Evolutionary conservation across 2,329 filamentous ascomycete genomes (phyloP), one percentile per base, ranked within the genome.

Genomic region (Ophiostoma novo-ulmi): DNA sequence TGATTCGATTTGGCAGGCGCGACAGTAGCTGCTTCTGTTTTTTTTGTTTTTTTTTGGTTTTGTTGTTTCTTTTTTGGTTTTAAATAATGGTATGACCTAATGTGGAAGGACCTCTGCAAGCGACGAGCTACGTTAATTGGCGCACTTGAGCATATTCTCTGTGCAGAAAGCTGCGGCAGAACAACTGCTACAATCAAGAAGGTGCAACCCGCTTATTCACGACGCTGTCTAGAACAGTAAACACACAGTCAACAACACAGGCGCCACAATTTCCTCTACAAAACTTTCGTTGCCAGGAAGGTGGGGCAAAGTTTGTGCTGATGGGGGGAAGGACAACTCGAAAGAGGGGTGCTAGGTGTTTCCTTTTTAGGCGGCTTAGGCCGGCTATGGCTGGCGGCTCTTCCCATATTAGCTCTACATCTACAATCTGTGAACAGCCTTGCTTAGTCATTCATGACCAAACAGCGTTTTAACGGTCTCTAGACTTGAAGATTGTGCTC

Each of bases 321-420:
- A 63, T 63, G 58, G 58, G 26, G 58, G 58, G 52, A 11, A 13
- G n/a, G 13, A 10, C 52, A 58, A 35, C 58, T 63, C 26, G 58
- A 63, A 65, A 41, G 63, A 65, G 65, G 65, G 65, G 65, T 67
- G 65, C 65, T 67, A 14, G 1, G 35, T 74, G 75, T 74, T 82
- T 83, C 75, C 89, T 82, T 75, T 85, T 81, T 36, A 22, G 31
- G 63, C 38, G 11, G 26, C 52, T 35, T 69, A 67, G 41, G 55
- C 7, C 31, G 64, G 55, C 26, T 35, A 58, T 58, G 52, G 20
- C 14, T 22, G 48, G 48, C 35, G 31, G 61, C 61, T 38, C 61
- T 64, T 64, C 4, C 35, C 61, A 17, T 64, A 17, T n/a, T 35
- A 36, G 7, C 17, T 20, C n/a, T 36, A 35, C 58, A 5, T 26